Base-by-base conservation (phyloP, 495 filamentous ascomycete species). In the Aspergillus diversus region DNA sequence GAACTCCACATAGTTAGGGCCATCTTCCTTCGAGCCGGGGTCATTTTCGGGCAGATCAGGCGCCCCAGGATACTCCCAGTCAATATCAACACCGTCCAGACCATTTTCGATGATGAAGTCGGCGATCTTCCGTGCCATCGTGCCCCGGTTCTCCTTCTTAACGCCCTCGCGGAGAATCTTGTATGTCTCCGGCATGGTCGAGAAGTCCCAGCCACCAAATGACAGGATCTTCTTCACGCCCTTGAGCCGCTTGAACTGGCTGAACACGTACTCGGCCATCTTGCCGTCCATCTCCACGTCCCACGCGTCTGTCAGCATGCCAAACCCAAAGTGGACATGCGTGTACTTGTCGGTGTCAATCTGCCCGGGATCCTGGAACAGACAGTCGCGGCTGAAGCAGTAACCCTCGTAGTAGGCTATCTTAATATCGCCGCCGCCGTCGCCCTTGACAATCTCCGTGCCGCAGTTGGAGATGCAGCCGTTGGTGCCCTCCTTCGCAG, bases 401-500 rank as follows among this genome's bases (percentile, higher is more conserved):
- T 49, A 49, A 11, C 47, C 47, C 21, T 49, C 2, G 21, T 66
- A 70, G 50, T 70, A 68, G 34, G 54, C 60, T 12, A 68, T 46
- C 32, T 57, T 34, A 16, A 66, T 56, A 17, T 33, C 69, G 60
- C 52, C 37, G 35, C 64, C 55, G 39, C 16, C 46, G 27, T 65
- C 59, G 27, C 68, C 65, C 5, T 67, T 71, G 33, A 72, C 69
- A 21, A 82, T 71, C 16, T 75, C 61, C 7, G 64, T 75, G 7
- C 79, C 80, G 59, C 81, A 84, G 67, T 78, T 79, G 32, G 69
- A 79, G 27, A 81, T 76, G 68, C 82, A 84, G 6, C 78, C 79
- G 61, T 78, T 71, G 0, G 66, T 72, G 32, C 64, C 69, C 0
- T 56, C 55, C 9, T 63, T 21, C 0, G 75, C 55, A 0, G 77